Base-by-base conservation (phyloP, 1,139 yeast species). In the Zygosaccharomyces sapae region DNA sequence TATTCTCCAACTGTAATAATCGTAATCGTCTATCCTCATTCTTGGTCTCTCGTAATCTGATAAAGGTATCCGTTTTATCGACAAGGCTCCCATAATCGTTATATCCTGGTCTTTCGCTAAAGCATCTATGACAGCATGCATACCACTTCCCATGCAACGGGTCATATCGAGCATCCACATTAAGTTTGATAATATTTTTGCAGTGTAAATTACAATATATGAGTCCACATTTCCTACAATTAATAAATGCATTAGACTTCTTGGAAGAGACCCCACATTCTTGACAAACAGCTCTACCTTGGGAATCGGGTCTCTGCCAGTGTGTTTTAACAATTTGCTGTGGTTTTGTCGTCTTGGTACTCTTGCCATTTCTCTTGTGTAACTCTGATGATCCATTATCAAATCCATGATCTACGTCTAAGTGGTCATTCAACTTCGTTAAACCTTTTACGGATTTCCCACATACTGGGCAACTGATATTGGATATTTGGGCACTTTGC, bases 211-310 rank as follows among this genome's bases (percentile, higher is more conserved):
- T 75, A 62, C 96, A 88, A 61, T 68, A 87, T 18, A 88, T 66
- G 25, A 72, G 66, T 0, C 96, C 96, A 68, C 97, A 89, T 54
- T 71, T 76, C 18, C 85, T 67, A 61, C 90, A 83, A 58, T 83
- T 82, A 3, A 76, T 78, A 1, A 71, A 61, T 0, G 84, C 85
- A 54, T 72, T 74, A 48, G 73, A 73, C 35, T 76, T 73, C 44
- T 69, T 74, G 24, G 82, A 62, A 4, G 53, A 56, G 39, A 65
- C 70, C 1, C 52, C 45, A 57, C 88, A 83, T 1, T 58, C 54
- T 1, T 50, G 47, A 22, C 68, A 58, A 1, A 67, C 56, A 48
- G 52, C 43, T 3, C 83, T 79, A 1, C 47, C 50, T 12, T 66
- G 69, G 16, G 64, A 51, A 3, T 81, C 80, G 9, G 44, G 40